Evolutionary conservation across 768 basidiomycete genomes (phyloP), one percentile per base, ranked within the genome.

Genomic region (Xanthoconium stramineum): DNA sequence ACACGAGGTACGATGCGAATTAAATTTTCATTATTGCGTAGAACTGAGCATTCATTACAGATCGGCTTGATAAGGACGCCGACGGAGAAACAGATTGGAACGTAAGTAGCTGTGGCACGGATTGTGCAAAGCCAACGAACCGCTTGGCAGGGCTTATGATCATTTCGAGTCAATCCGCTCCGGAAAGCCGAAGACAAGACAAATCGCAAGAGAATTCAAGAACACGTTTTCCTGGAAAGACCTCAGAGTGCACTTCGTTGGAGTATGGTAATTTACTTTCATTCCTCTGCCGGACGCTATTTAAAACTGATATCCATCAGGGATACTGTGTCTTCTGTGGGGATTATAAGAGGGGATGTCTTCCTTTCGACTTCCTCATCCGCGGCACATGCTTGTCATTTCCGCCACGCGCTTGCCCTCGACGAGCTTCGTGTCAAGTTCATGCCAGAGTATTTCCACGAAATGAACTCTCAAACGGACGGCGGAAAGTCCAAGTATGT

Each of bases 381-480:
- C 8, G 49, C 43, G 0, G 14, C 48, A n/a, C 48, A 56, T 39
- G 52, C 61, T 12, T 60, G 55, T 13, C 55, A 60, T 57, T 60
- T 60, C 15, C 52, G 61, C 37, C 61, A 60, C 15, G 52, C 58
- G 3, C 60, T 61, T 37, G 58, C 54, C 44, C 58, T 61, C 11
- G 58, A 61, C 37, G 60, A 60, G 29, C 52, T 42, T 40, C 58
- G 58, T 13, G 60, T 61, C 44, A 84, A 83, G 66, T 85, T 85
- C 66, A 80, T 83, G 59, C 74, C 78, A 15, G 52, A 68, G n/a
- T 74, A 75, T 48, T 55, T 70, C 38, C 60, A 61, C 10, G 65
- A 73, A 56, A 61, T 60, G 59, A 72, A 63, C 40, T 45, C 56
- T 5, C 58, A 54, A 69, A 35, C 51, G 9, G 39, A 60, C 50